Base-by-base conservation (phyloP, 208 protist genomes). In the Crithidia acanthocephali region DNA sequence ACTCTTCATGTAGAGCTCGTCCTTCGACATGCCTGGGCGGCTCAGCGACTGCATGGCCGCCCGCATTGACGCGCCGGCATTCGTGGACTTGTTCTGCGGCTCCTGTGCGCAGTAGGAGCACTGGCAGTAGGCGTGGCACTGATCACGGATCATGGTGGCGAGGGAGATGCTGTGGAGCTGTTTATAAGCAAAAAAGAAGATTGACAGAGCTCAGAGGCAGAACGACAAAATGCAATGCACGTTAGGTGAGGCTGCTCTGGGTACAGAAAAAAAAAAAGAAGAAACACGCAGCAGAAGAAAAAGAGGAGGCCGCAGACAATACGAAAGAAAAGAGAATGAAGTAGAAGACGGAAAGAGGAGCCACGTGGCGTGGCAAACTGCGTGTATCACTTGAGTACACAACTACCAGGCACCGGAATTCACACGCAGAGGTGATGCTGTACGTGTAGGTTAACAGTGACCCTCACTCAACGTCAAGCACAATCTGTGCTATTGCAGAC, bases 121-220 rank as follows among this genome's bases (percentile, higher is more conserved):
- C 66, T 86, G 85, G 75, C 91, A 96, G 74, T 84, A 93, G 4
- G 86, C 81, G 47, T 84, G 79, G 77, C 85, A 92, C 79, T 96
- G 91, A 55, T 89, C 75, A 30, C 78, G 87, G 62, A 96, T 86
- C 91, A 96, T 93, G n/a, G n/a, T n/a, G n/a, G n/a, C n/a, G n/a
- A n/a, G n/a, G n/a, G n/a, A n/a, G n/a, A n/a, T n/a, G n/a, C n/a
- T n/a, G n/a, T n/a, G n/a, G n/a, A n/a, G n/a, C n/a, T n/a, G n/a
- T n/a, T n/a, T n/a, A n/a, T n/a, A n/a, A n/a, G n/a, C n/a, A n/a
- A n/a, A n/a, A n/a, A n/a, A n/a, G n/a, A n/a, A n/a, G n/a, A n/a
- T n/a, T 44, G 37, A 7, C 9, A 44, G 37, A 7, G 7, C 37
- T 44, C 9, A 7, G 13, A 13, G 37, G 37, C 37, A 16, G 7